phyloP scores from a whole-genome alignment of 177 flowering plant genomes.

The Vitis hybrid region DNA sequence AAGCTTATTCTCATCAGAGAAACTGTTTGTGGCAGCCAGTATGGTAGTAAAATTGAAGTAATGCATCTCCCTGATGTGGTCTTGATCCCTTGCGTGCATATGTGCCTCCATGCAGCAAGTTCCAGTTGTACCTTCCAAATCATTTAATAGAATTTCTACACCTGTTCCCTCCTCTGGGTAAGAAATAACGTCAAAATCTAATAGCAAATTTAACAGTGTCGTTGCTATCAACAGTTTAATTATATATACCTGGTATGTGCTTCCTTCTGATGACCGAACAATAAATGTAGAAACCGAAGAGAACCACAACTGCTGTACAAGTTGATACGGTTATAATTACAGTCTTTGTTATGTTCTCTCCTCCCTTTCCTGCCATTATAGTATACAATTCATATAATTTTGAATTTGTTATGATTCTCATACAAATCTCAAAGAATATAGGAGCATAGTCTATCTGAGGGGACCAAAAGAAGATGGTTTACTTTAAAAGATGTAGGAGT shows the following conservation, averaged over 20 bases:
- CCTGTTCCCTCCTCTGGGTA: constrained; percentile 3
- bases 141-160: constrained; percentile 3
- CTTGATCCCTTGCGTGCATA: not conserved
- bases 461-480: not conserved
- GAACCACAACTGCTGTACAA: not conserved
- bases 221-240: not conserved
- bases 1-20: constrained; percentile 23
- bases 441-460: not conserved
- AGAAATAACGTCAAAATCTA: not conserved
- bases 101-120: not conserved
- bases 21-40: constrained; percentile 18
- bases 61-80: not conserved
- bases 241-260: not conserved
- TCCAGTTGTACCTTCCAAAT: not conserved
- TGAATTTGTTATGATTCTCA: not conserved
- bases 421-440: not conserved
- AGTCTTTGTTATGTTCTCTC: not conserved
- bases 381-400: not conserved
- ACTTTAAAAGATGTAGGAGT: not conserved
- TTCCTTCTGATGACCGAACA: not conserved
- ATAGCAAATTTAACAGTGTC: not conserved
- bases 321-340: not conserved
- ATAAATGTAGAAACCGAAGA: not conserved
- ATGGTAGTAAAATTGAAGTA: constrained; percentile 11
- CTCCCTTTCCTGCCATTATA: not conserved